Evolutionary conservation across 75 land plant species (phyloP).

Genomic region (Chamaecyparis obtusa): DNA sequence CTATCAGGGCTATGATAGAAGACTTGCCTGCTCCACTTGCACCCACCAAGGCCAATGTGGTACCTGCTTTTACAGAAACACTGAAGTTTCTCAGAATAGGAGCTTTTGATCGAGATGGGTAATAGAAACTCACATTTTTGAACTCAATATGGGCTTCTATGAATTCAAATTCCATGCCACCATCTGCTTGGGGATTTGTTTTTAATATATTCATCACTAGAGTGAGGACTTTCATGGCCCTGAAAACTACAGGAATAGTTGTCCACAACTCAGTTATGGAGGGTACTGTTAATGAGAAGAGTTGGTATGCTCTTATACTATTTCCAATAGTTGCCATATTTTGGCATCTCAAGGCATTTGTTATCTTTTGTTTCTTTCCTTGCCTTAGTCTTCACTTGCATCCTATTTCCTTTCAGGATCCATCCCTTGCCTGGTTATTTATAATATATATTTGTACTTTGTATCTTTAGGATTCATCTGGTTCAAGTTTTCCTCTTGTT

Average conservation of each 20-base stretch:
- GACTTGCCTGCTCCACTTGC: slow-evolving; percentile 62
- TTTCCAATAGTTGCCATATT: not conserved
- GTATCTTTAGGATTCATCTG: not conserved
- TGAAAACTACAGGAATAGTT: slow-evolving; percentile 37
- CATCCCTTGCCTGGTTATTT: not conserved
- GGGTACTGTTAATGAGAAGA: slow-evolving; percentile 49
- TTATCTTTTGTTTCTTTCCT: not conserved
- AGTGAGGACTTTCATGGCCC: slow-evolving; percentile 31
- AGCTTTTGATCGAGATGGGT: slow-evolving; percentile 53
- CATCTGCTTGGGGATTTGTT: slow-evolving; percentile 40
- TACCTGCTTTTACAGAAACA: slow-evolving; percentile 39
- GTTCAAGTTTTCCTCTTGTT: not conserved
- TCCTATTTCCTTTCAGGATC: not conserved
- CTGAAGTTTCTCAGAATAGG: slow-evolving; percentile 34
- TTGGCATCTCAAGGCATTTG: not conserved
- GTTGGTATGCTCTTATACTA: slow-evolving; percentile 46
- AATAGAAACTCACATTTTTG: slow-evolving; percentile 49
- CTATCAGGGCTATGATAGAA: slow-evolving; percentile 42
- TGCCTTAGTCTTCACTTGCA: not conserved
- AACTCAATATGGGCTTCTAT: slow-evolving; percentile 45
- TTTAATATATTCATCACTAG: slow-evolving; percentile 38
- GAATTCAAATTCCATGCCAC: not conserved
- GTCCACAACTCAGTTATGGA: slow-evolving; percentile 51
- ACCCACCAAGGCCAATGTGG: slow-evolving; percentile 54
- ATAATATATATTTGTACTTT: not conserved